Evolutionary conservation across 371 early-diverging fungal genomes (phyloP).

Genomic region (Mortierella sp.): DNA sequence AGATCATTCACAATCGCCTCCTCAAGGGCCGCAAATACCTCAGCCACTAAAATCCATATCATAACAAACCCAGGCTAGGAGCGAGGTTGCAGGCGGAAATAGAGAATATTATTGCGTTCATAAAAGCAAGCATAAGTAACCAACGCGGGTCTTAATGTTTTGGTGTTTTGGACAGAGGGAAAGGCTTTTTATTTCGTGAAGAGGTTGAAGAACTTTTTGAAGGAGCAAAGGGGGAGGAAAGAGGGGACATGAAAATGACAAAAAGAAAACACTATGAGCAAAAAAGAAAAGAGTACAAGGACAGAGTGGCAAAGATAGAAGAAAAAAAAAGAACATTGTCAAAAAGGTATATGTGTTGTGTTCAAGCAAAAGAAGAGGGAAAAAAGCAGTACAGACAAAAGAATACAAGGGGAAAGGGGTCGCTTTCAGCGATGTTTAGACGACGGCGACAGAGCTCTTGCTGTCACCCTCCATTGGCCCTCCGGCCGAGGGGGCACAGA

Average conservation of each 20-base stretch:
- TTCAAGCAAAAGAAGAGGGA: background rate
- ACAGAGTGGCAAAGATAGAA: conserved; percentile 6
- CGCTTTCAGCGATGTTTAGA: conserved; percentile 6
- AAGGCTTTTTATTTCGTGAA: background rate
- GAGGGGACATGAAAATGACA: background rate
- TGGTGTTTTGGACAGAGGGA: background rate
- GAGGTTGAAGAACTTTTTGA: background rate
- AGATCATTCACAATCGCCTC: conserved; percentile 79
- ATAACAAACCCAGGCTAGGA: background rate
- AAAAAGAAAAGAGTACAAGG: conserved; percentile 3
- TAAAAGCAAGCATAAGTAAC: background rate
- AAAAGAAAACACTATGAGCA: conserved; percentile 13
- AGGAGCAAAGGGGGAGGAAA: background rate
- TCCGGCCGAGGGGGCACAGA: conserved; percentile 28
- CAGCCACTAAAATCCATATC: conserved; percentile 71
- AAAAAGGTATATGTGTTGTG: conserved; percentile 8
- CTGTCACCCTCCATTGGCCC: conserved; percentile 41
- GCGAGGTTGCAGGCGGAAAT: background rate
- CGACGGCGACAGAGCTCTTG: conserved; percentile 35
- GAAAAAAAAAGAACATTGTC: background rate
- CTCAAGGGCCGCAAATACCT: conserved; percentile 90
- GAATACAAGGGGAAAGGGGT: background rate
- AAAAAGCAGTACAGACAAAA: background rate
- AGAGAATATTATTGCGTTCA: background rate
- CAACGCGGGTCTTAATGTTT: background rate